These are phyloP conservation scores for Acanthamoeba castellanii DNA, from an alignment of 208 protist genomes.

Conservation along the genomic window DNA sequence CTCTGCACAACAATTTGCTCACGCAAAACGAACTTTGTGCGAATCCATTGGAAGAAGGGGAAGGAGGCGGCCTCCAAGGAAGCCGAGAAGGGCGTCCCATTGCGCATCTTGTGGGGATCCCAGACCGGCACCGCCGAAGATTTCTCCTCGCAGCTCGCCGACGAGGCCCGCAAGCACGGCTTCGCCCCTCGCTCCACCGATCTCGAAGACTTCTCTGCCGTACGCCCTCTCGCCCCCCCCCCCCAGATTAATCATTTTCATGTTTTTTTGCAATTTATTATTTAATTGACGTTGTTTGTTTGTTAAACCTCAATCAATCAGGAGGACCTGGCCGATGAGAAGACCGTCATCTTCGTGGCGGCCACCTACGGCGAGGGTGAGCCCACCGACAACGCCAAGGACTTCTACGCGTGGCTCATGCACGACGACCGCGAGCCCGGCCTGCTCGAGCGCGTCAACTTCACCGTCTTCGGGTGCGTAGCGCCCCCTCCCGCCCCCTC, in stretches of 20 bases:
- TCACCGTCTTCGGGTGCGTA: conserved; percentile 82
- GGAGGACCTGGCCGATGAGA: conserved; percentile 71
- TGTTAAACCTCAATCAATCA: too few relatives aligned
- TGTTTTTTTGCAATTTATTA: background rate
- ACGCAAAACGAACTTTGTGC: too few relatives aligned
- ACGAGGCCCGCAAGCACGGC: conserved; percentile 57
- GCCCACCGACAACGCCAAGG: conserved; percentile 91
- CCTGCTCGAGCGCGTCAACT: conserved; percentile 87
- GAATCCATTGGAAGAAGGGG: too few relatives aligned
- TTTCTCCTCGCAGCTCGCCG: conserved; percentile 37
- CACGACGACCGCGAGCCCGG: background rate
- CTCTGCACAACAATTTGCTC: too few relatives aligned
- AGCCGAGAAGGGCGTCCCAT: conserved; percentile 34
- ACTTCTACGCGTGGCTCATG: conserved; percentile 87
- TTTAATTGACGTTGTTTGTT: conserved; percentile 8
- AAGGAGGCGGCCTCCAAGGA: background rate
- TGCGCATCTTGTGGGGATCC: conserved; percentile 71
- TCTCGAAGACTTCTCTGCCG: conserved; percentile 58
- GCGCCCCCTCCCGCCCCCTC: background rate
- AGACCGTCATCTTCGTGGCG: conserved; percentile 87
- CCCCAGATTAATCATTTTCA: background rate
- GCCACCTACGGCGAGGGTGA: conserved; percentile 93
- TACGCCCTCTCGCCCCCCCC: background rate
- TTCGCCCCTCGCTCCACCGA: conserved; percentile 28
- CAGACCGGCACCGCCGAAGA: conserved; percentile 75